Base-by-base conservation (phyloP, 495 filamentous ascomycete species). In the Neurospora intermedia region DNA sequence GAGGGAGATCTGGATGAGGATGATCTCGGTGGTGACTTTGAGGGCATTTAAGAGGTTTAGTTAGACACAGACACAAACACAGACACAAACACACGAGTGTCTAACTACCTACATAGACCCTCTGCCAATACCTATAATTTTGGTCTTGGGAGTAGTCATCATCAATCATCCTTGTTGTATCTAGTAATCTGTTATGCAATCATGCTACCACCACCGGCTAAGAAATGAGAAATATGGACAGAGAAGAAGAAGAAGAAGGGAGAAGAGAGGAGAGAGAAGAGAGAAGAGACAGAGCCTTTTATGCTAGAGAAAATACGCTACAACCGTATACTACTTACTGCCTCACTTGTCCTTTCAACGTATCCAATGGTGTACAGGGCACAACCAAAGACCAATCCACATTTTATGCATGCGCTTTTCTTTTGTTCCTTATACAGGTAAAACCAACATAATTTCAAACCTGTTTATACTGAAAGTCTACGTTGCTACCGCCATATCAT, bases 1-100 rank as follows among this genome's bases (percentile, higher is more conserved):
- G 96, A 98, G 75, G 96, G 96, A 18, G 96, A 98, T 77, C 89
- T 97, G 83, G 96, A 98, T 76, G 96, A 97, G 80, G 96, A 97
- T 78, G 96, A 98, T 86, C 93, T 94, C 70, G 94, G 94, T 70
- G 96, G 94, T 46, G 96, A 97, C 79, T 98, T 97, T 81, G 96
- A 98, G 82, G 95, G 94, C 75, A 93, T 99, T 88, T 98, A 46
- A 31, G 27, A 1, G 3, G 27, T 31, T 31, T 31, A 31, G 27
- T n/a, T n/a, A 31, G 1, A 31, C 27, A 31, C 27, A 27, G 27
- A 27, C 27, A 31, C 27, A 31, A 0, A 31, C 27, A 31, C 27
- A 27, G 27, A 27, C 27, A 31, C 27, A 31, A 1, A 31, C 27
- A 31, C 2, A 31, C 27, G 27, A 31, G 27, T 31, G 27, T 31